Evolutionary conservation across 306 rosid genomes (phyloP).

Genomic region (Hippophae tibetana): DNA sequence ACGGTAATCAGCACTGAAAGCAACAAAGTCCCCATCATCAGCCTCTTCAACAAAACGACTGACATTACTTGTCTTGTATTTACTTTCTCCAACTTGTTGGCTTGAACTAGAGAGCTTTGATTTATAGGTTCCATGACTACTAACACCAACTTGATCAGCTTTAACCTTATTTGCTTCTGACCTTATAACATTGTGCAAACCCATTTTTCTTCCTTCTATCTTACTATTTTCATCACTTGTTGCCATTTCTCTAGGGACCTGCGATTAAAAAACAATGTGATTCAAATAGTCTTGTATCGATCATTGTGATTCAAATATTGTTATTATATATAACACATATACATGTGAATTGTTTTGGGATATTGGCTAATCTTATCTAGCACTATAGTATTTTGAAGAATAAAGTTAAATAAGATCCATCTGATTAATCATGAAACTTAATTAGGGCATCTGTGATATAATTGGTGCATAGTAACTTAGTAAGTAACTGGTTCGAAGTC

Average conservation of each 20-base stretch:
- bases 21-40: conserved; percentile 25
- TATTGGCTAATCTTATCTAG: no score
- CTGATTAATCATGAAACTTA: no score
- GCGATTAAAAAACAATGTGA: not conserved
- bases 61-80: conserved; percentile 8
- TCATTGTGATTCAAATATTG: no score
- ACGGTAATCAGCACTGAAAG: conserved; percentile 44
- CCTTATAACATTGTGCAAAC: not conserved
- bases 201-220: conserved; percentile 12
- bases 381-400: no score
- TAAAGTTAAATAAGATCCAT: no score
- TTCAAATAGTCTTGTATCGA: no score
- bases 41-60: conserved; percentile 16
- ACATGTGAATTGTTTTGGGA: no score
- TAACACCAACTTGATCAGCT: conserved; percentile 1
- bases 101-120: conserved; percentile 6
- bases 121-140: not conserved
- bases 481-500: not conserved
- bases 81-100: conserved; percentile 7
- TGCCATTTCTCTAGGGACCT: conserved; percentile 15
- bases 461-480: not conserved
- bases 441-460: no score
- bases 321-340: no score
- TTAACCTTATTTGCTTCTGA: not conserved
- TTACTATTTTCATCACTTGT: not conserved